Evolutionary conservation across 768 basidiomycete species (phyloP).

Genomic region (Amanita polypyramis): DNA sequence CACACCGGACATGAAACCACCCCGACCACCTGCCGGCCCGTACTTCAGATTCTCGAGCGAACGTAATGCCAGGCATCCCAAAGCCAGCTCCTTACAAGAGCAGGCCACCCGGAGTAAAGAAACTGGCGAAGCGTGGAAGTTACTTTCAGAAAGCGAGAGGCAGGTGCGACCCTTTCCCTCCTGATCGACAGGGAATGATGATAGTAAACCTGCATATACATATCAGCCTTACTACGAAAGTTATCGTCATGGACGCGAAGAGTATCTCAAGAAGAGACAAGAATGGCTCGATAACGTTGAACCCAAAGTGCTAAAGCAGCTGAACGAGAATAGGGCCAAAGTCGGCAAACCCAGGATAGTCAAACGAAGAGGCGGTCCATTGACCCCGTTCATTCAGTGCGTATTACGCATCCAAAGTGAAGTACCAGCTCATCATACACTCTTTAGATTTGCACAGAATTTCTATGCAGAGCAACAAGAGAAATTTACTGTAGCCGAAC

Average conservation of each 20-base stretch:
- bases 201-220: neutral
- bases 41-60: constrained; percentile 5
- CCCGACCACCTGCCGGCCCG: neutral
- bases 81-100: neutral
- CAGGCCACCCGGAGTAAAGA: neutral
- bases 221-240: constrained; percentile 16
- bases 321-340: constrained; percentile 10
- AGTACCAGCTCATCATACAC: neutral
- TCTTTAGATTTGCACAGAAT: neutral
- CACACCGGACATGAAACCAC: neutral
- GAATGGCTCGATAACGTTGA: constrained; percentile 13
- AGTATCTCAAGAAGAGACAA: neutral
- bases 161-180: constrained; percentile 17
- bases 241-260: neutral
- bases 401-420: neutral
- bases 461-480: neutral
- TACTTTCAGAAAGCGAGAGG: constrained; percentile 22
- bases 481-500: neutral
- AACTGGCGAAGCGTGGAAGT: constrained; percentile 17
- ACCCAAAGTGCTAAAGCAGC: constrained; percentile 8
- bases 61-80: neutral
- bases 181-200: neutral
- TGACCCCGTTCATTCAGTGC: constrained; percentile 8
- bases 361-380: neutral
- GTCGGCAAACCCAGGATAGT: neutral